Percentiles rank a stretch among this genome's conserved stretches.
Evolutionary conservation across 1,139 yeast genomes (phyloP).

Genomic region (Zygoascus sp.): DNA sequence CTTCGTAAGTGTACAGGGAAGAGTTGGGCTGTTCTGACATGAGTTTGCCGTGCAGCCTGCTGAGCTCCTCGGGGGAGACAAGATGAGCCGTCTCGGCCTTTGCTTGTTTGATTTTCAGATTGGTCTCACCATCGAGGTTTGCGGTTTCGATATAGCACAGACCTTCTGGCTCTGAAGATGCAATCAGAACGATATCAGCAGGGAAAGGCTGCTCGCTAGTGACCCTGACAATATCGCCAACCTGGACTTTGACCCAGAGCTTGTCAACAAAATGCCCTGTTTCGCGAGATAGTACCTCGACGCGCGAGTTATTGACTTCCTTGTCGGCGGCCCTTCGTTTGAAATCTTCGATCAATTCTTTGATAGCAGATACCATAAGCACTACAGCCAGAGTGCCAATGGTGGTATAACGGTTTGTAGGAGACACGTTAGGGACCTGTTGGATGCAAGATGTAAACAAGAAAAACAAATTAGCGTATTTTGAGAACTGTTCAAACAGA

Average conservation of each 20-base stretch:
- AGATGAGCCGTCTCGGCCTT: constrained; percentile 69
- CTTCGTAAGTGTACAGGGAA: constrained; percentile 91
- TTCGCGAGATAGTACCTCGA: constrained; percentile 61
- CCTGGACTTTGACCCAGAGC: constrained; percentile 84
- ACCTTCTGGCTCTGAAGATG: constrained; percentile 98
- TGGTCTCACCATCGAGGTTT: constrained; percentile 96
- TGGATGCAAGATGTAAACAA: constrained; percentile 89
- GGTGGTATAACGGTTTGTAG: constrained; percentile 94
- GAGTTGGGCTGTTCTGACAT: constrained; percentile 92
- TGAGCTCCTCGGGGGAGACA: constrained; percentile 63
- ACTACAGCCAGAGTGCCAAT: constrained; percentile 86
- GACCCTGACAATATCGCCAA: constrained; percentile 87
- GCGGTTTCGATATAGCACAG: constrained; percentile 97
- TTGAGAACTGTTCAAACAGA: constrained; percentile 92
- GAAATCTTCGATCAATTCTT: constrained; percentile 85
- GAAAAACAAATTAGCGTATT: constrained; percentile 93
- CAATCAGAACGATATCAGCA: constrained; percentile 78
- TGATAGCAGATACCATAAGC: constrained; percentile 81
- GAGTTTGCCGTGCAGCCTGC: constrained; percentile 51
- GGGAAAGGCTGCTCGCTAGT: constrained; percentile 89
- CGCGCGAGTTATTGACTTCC: constrained; percentile 77
- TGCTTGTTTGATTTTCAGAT: constrained; percentile 89
- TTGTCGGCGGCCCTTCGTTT: constrained; percentile 86
- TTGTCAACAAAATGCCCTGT: constrained; percentile 56
- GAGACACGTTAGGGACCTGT: constrained; percentile 95